A percentile compares a stretch with the other conserved stretches of the same genome.
These are phyloP conservation scores for Neopestalotiopsis clavispora DNA, from an alignment of 2,329 filamentous ascomycete genomes.

Conservation along the genomic window DNA sequence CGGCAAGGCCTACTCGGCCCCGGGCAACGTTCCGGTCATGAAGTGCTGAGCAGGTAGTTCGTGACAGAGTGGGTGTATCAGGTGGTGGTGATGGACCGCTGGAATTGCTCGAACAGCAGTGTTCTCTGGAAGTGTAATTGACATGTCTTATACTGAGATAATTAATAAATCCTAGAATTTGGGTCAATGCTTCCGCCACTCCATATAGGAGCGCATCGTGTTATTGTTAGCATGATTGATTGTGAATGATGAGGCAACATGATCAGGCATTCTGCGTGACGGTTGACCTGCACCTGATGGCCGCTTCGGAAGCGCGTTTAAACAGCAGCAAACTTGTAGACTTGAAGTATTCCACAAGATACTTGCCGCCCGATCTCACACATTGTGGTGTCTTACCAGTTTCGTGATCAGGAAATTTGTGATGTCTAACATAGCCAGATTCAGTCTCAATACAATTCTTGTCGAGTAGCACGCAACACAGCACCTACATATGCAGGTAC, in stretches of 20 bases:
- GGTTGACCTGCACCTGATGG: too few relatives aligned
- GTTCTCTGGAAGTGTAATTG: background rate
- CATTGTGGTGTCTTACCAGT: too few relatives aligned
- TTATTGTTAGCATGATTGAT: background rate
- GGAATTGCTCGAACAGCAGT: background rate
- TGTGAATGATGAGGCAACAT: background rate
- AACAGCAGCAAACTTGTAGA: too few relatives aligned
- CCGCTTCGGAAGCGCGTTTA: too few relatives aligned
- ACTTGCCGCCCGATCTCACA: too few relatives aligned
- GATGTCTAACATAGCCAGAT: background rate
- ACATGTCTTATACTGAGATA: background rate
- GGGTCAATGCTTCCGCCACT: too few relatives aligned
- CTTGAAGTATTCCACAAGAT: too few relatives aligned
- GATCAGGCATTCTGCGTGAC: too few relatives aligned
- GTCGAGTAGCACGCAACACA: background rate
- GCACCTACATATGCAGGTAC: background rate
- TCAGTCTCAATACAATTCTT: background rate
- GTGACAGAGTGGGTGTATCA: background rate
- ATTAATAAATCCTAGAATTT: background rate
- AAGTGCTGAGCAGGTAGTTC: slow-evolving; percentile 25
- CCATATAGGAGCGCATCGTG: background rate
- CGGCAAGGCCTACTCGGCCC: slow-evolving; percentile 44
- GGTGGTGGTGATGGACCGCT: background rate
- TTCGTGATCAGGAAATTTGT: background rate
- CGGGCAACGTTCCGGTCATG: slow-evolving; percentile 38